Base-by-base conservation (phyloP, 23 red algal species). In the Cyanidium caldarium region DNA sequence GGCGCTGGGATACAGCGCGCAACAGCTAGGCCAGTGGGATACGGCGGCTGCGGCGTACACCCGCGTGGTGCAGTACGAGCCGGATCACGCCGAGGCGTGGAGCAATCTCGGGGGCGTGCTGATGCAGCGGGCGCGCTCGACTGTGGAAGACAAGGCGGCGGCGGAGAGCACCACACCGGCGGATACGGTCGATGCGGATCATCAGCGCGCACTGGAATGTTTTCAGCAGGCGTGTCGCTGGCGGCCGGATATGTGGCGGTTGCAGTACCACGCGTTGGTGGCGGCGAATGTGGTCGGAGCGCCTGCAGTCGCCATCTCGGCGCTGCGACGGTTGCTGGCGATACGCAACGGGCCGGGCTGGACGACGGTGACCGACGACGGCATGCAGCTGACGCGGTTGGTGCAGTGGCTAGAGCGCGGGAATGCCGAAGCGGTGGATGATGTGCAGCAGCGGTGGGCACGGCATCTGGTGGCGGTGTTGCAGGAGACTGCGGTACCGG, bases 51-150 rank as follows among this genome's bases (percentile, higher is more conserved):
- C 80, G 57, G 66, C 91, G 1, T 87, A 87, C 37, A 96, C 83
- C 33, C 56, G 69, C 46, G 91, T 86, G 34, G 73, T 96, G 58
- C 84, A 96, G 69, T 78, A 86, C 43, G 57, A 77, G 3, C 84
- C 84, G 16, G 79, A 88, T 21, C 78, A 88, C 65, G 91, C 66
- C 35, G 78, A 96, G 57, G 91, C 91, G 17, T 96, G 91, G 91
- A 96, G 86, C 73, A 96, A 96, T 57, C 70, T 96, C 3, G 83
- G 46, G 2, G 61, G 73, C 34, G 78, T 69, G 33, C 68, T 86
- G 14, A 57, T 81, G 65, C 72, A 87, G 40, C 46, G 81, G n/a
- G n/a, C n/a, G n/a, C n/a, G n/a, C n/a, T n/a, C n/a, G 51, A 21
- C 51, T 25, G 21, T 12, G 23, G 51, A 7, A 16, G 51, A 61